These are phyloP conservation scores for Balansia obtecta DNA, from an alignment of 2,329 filamentous ascomycete species.

Conservation along the genomic window DNA sequence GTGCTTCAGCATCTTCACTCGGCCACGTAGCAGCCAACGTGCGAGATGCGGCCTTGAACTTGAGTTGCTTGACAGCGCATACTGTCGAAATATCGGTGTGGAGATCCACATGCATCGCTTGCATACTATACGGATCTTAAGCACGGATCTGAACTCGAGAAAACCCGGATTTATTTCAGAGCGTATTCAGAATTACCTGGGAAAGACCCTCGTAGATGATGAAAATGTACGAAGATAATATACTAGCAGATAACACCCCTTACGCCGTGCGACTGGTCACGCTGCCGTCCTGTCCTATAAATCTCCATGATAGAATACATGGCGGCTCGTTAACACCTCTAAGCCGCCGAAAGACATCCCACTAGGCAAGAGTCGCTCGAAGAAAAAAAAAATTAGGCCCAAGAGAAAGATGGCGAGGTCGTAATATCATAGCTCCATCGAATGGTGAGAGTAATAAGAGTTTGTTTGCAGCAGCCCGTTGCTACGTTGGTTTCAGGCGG, in stretches of 20 bases:
- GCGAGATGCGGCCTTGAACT: background rate
- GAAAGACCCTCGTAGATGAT: background rate
- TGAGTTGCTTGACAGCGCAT: background rate
- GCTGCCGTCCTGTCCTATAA: background rate
- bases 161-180: background rate
- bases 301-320: conserved; percentile 10
- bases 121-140: no score
- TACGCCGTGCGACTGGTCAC: conserved; percentile 8
- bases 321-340: conserved; percentile 7
- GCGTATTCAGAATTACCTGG: background rate
- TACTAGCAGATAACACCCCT: conserved; percentile 1
- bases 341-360: conserved; percentile 3
- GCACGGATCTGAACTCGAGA: background rate
- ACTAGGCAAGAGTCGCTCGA: conserved; percentile 1
- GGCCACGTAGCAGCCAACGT: background rate
- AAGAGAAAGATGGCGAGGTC: conserved; percentile 5
- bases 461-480: background rate
- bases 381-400: background rate
- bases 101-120: no score
- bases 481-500: background rate
- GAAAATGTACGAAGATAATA: background rate
- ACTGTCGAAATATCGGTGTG: no score
- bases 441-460: background rate
- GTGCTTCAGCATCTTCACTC: background rate
- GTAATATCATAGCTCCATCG: conserved; percentile 9